Conservation (phyloP, 2,329 filamentous ascomycete species). For the Cercospora zeae-maydis region DNA sequence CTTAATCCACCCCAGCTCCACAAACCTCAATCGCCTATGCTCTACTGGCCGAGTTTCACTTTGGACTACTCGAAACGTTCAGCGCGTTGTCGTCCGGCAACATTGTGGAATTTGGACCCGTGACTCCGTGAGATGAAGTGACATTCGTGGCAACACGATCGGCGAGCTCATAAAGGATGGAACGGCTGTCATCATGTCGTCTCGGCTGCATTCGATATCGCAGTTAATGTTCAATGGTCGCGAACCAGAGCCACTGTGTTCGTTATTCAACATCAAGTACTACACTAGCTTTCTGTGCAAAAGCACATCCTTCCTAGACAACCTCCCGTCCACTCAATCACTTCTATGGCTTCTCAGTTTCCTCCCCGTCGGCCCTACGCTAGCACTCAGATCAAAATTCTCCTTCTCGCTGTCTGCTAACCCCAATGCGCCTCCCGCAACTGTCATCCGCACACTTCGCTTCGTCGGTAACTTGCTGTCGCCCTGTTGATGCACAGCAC, state of each 20-base stretch:
- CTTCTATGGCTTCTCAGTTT: constrained; percentile 44
- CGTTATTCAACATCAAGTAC: neutral
- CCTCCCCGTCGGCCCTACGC: constrained; percentile 38
- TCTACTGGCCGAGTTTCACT: neutral
- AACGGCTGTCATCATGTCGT: neutral
- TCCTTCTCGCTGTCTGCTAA: constrained; percentile 36
- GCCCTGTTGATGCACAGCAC: constrained; percentile 21
- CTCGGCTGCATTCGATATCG: neutral
- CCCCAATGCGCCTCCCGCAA: constrained; percentile 31
- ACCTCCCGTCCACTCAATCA: constrained; percentile 13
- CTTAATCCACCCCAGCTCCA: neutral
- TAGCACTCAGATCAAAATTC: constrained; percentile 42
- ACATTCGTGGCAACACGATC: neutral
- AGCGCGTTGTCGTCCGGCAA: neutral
- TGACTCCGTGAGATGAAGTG: no score
- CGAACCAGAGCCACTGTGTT: neutral
- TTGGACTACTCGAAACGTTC: neutral
- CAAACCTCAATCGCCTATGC: neutral
- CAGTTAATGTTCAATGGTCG: neutral
- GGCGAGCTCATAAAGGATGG: neutral
- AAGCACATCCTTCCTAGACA: neutral
- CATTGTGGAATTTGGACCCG: neutral
- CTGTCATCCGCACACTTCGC: constrained; percentile 41
- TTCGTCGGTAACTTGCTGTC: constrained; percentile 46
- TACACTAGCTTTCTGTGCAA: neutral